Evolutionary conservation across 2,329 filamentous ascomycete species (phyloP).

Genomic region (Clonostachys chloroleuca): DNA sequence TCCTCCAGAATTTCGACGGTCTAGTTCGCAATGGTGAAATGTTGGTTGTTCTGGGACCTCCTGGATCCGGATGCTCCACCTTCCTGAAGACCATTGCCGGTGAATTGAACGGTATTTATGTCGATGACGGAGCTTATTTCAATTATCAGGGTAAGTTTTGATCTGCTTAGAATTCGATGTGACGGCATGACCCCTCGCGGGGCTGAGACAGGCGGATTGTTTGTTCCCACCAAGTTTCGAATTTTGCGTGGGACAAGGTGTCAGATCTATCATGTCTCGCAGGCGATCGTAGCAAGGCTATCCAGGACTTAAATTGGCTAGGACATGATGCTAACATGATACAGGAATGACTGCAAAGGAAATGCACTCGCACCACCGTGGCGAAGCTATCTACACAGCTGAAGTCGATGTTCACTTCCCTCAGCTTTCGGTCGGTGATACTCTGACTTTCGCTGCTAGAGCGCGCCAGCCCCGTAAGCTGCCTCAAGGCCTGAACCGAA

Average conservation of each 20-base stretch:
- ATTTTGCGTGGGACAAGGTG: neutral
- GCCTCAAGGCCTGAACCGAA: conserved; percentile 50
- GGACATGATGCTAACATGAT: neutral
- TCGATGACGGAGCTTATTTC: conserved; percentile 67
- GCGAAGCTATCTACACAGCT: conserved; percentile 83
- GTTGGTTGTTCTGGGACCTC: conserved; percentile 70
- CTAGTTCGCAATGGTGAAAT: conserved; percentile 69
- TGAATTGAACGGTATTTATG: conserved; percentile 74
- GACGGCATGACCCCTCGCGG: no score
- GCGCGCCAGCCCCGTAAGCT: conserved; percentile 61
- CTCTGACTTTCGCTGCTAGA: conserved; percentile 70
- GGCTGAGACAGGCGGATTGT: no score
- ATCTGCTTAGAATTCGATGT: no score
- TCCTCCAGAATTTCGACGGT: conserved; percentile 64
- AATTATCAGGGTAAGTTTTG: conserved; percentile 68
- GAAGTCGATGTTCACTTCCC: conserved; percentile 83
- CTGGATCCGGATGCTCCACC: conserved; percentile 74
- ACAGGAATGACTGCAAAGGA: conserved; percentile 61
- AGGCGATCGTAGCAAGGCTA: neutral
- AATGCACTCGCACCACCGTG: conserved; percentile 75
- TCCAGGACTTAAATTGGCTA: conserved; percentile 2
- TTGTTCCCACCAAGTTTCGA: no score
- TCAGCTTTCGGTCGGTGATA: conserved; percentile 72
- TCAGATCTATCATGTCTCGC: neutral
- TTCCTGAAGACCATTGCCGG: conserved; percentile 81